Conservation (phyloP, 2,329 filamentous ascomycete genomes). For the Sclerotinia subarctica region DNA sequence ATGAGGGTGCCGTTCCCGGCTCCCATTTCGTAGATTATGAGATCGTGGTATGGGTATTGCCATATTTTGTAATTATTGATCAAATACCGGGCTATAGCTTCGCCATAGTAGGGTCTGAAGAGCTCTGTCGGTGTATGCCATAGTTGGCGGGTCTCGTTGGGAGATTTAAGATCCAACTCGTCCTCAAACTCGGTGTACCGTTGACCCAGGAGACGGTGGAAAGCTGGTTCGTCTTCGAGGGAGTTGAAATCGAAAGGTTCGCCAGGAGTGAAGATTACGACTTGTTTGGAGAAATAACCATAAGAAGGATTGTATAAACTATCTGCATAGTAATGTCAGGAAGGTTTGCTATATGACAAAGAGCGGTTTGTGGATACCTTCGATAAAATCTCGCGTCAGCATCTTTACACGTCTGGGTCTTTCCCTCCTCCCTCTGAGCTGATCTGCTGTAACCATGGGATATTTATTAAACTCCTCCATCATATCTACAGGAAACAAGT, state of each 20-base stretch:
- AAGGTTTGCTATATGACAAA: conserved; percentile 1
- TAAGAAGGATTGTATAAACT: conserved; percentile 93
- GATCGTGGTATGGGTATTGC: conserved; percentile 90
- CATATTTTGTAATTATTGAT: conserved; percentile 95
- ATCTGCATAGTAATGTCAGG: conserved; percentile 52
- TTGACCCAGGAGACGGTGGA: conserved; percentile 70
- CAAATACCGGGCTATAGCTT: conserved; percentile 93
- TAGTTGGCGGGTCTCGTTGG: conserved; percentile 74
- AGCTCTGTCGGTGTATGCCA: conserved; percentile 99
- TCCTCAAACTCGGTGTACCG: conserved; percentile 92
- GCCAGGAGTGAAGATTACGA: conserved; percentile 90
- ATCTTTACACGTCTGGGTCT: conserved; percentile 90
- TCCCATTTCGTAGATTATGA: conserved; percentile 98
- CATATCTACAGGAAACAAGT: conserved; percentile 72
- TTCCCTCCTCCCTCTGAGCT: conserved; percentile 68
- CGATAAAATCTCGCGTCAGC: conserved; percentile 95
- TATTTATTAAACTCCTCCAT: conserved; percentile 76
- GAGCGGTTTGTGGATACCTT: conserved; percentile 55
- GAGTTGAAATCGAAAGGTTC: conserved; percentile 84
- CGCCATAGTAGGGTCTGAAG: conserved; percentile 93
- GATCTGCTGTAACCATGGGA: conserved; percentile 79
- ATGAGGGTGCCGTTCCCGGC: conserved; percentile 96
- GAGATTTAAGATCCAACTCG: conserved; percentile 66
- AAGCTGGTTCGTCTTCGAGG: conserved; percentile 80
- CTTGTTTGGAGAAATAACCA: conserved; percentile 94